A percentile compares a stretch with the other conserved stretches of the same genome.
Conservation (phyloP, 345 rosid species). For the Pugionium cornutum region DNA sequence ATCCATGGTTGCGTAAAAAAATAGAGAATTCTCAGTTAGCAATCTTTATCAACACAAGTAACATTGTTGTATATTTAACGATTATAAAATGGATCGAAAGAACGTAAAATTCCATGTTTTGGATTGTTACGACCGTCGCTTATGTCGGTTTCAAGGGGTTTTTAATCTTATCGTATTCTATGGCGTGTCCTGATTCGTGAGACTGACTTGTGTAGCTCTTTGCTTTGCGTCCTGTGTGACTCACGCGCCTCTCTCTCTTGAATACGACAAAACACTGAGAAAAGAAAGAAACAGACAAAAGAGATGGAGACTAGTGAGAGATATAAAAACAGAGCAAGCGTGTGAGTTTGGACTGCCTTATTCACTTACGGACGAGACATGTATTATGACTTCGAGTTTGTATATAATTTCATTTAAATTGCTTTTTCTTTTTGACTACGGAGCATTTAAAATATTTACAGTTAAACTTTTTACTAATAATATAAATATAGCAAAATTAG, state of each 20-base stretch:
- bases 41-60: neutral
- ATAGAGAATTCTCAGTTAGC: neutral
- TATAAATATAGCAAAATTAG: too few relatives aligned
- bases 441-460: too few relatives aligned
- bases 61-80: neutral
- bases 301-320: conserved; percentile 31
- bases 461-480: too few relatives aligned
- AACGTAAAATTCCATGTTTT: conserved; percentile 1
- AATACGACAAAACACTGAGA: conserved; percentile 34
- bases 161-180: conserved; percentile 21
- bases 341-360: conserved; percentile 43
- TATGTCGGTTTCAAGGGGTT: conserved; percentile 37
- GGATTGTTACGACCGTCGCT: conserved; percentile 31
- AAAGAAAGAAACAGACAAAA: conserved; percentile 32
- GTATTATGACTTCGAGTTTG: neutral
- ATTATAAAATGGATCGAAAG: conserved; percentile 5
- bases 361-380: conserved; percentile 32
- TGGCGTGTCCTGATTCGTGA: conserved; percentile 39
- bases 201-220: conserved; percentile 39
- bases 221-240: conserved; percentile 27
- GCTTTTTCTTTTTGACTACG: too few relatives aligned
- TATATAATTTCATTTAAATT: neutral
- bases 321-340: conserved; percentile 47
- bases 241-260: conserved; percentile 30
- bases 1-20: conserved; percentile 25